phyloP scores from a whole-genome alignment of 345 rosid genomes.

The Draba incana region DNA sequence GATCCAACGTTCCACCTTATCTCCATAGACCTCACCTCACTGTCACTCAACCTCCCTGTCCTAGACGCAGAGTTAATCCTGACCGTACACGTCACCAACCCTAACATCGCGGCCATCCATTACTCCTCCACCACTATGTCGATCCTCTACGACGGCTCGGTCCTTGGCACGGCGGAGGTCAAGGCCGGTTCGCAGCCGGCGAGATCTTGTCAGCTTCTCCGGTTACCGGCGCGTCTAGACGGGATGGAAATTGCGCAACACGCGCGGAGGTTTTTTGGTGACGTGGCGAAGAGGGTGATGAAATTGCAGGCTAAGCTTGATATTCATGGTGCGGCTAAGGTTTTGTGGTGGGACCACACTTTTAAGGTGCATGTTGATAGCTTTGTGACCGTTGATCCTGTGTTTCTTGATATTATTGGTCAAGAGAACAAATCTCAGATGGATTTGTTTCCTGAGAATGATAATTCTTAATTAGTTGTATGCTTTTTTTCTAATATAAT shows the following conservation, averaged over 20 bases:
- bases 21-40: conserved; percentile 77
- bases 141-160: conserved; percentile 85
- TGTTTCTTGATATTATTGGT: conserved; percentile 74
- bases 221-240: conserved; percentile 68
- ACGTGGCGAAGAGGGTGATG: conserved; percentile 83
- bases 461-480: neutral
- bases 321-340: conserved; percentile 76
- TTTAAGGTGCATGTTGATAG: conserved; percentile 85
- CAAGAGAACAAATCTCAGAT: conserved; percentile 71
- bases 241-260: conserved; percentile 86
- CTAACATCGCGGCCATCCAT: conserved; percentile 65
- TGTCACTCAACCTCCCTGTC: conserved; percentile 70
- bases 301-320: conserved; percentile 67
- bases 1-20: conserved; percentile 88
- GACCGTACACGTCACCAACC: conserved; percentile 83
- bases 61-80: conserved; percentile 77
- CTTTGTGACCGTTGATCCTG: conserved; percentile 78
- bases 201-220: conserved; percentile 65
- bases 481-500: neutral
- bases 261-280: conserved; percentile 62
- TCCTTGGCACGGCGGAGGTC: conserved; percentile 68
- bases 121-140: conserved; percentile 82
- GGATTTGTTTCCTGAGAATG: conserved; percentile 44
- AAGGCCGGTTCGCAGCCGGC: conserved; percentile 73
- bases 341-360: conserved; percentile 81